Evolutionary conservation across 495 filamentous ascomycete species (phyloP), one percentile per base, ranked within the genome.

Genomic region (Aspergillus nanangensis): DNA sequence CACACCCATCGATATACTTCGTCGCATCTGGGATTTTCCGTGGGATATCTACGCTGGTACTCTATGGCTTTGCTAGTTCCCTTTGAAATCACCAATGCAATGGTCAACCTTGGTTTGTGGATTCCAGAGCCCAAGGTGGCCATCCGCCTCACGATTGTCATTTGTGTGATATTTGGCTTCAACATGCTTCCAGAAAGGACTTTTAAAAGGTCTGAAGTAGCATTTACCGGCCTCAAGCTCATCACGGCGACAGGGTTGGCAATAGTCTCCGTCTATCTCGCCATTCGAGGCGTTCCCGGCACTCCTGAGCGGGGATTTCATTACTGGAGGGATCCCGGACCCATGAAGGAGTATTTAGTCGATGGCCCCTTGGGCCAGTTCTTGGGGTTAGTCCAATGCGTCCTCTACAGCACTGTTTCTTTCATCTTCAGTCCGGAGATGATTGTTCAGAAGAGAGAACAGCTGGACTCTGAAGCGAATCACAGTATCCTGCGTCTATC

Each of bases 71-170:
- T 95, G 56, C 68, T 87, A 41, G 82, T 88, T 3, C 68, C 70
- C 3, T 73, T 69, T 45, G 90, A 96, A 62, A 84, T 93, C 36
- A 85, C 92, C 29, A 82, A 88, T 2, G 90, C 88, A 18, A 84
- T 89, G 47, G 81, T 95, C 44, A 94, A 87, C 21, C 81, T 94
- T 41, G 72, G 82, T 14, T 85, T 85, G 59, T 96, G 89, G 90
- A 77, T 84, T 29, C 60, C 68, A 4, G 29, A 66, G 5, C 41
- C 83, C 20, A 76, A 75, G 21, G 76, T 84, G 41, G 81, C 81
- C 23, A 74, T 86, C 17, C 92, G 85, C 62, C 77, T 95, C 38
- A 74, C 77, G 10, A 65, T 92, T 43, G 86, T 92, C 62, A 78
- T 83, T n/a, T 13, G 74, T 5, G 53, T 82, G 19, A 84, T 93